Base-by-base conservation (phyloP, 129 eudicot genomes). In the Tagetes patula region DNA sequence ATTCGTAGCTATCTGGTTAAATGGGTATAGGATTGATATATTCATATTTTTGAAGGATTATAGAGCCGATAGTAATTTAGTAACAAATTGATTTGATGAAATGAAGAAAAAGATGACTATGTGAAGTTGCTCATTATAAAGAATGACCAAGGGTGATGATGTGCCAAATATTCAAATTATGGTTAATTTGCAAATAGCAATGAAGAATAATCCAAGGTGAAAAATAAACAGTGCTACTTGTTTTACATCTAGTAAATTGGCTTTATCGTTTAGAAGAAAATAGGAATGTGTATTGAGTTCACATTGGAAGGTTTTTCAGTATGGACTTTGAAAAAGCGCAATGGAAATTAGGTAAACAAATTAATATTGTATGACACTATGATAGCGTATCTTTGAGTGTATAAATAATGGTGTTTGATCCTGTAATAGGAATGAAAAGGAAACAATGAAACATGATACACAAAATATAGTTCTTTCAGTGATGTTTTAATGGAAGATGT, bases 11-110 rank as follows among this genome's bases (percentile, higher is more conserved):
- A 34, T 30, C 30, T 34, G 36, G 67, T 34, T 61, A 13, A 37
- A 61, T 61, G 45, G 67, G 67, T 61, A 11, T 61, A 61, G 67
- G 45, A 61, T 62, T 62, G 67, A 38, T 62, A 31, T 37, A 36
- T 36, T 62, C 65, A 13, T 20, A 20, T 20, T 20, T 20, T 20
- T 20, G 27, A 20, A 37, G 43, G 46, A 62, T 62, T 46, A 37
- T 62, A 37, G 67, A 43, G 2, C 8, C 6, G 8, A 10, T 43
- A 43, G 46, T 42, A 42, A 42, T 1, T 1, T 42, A 42, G 11
- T 8, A 43, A 43, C 48, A 43, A 43, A 43, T 10, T 43, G 48
- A 43, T 43, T 32, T 8, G 64, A 58, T 0, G 12, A 9, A 32
- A 58, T 1, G 2, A 1, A 33, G 64, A 58, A 39, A 27, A 27